Evolutionary conservation across 345 rosid genomes (phyloP), one percentile per base, ranked within the genome.

Genomic region (Pugionium dolabratum): DNA sequence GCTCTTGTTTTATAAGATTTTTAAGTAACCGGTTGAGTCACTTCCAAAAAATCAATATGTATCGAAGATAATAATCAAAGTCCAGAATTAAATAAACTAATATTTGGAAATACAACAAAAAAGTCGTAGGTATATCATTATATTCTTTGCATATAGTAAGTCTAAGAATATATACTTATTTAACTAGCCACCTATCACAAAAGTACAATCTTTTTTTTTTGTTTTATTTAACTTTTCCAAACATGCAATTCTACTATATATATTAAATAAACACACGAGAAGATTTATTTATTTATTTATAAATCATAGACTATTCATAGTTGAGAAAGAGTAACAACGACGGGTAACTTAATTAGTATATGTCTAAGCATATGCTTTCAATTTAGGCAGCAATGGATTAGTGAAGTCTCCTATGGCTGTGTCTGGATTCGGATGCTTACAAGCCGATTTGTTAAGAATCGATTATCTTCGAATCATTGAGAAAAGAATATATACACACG

Each of bases 311-410:
- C 29, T 2, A 40, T 4, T 40, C 44, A 8, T 18, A 54, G 33
- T 39, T 71, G 1, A 39, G 45, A 71, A 66, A 10, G 60, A 43
- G 49, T 52, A 51, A 51, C 41, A 59, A 53, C 48, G 71, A 72
- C 65, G 48, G 59, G 25, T 56, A 71, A 31, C 36, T 37, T 35
- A 58, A 30, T 54, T 37, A 73, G 76, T 36, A 73, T 73, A 73
- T 73, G 72, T 60, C 41, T 51, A 59, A 66, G 77, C 67, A 73
- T 66, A 73, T 73, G 63, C 76, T 66, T 9, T 59, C 51, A 59
- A 59, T 40, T 40, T 53, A 66, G 57, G 63, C 72, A 39, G 30
- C 57, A 31, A 60, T 59, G 43, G 68, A 72, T 52, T 65, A 43
- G 18, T 44, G 37, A 65, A 66, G n/a, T 56, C 76, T 63, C 27